Base-by-base conservation (phyloP, 495 filamentous ascomycete species). In the Hypoxylon subgilvum region DNA sequence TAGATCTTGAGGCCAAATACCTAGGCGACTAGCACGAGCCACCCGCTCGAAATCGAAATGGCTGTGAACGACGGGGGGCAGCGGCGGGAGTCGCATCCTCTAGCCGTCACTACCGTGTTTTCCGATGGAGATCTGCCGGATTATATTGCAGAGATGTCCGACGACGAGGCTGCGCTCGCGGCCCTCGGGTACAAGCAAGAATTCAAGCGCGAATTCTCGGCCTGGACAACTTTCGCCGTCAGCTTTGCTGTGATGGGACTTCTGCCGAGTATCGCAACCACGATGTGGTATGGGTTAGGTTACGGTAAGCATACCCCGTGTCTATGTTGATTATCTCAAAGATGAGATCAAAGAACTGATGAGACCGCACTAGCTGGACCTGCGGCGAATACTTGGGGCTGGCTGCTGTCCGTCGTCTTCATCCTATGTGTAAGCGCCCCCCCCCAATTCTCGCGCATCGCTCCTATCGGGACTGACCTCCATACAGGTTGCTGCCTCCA, bases 321-420 rank as follows among this genome's bases (percentile, higher is more conserved):
- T n/a, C n/a, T 13, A 17, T 18, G 5, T 38, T 4, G 3, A 17
- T n/a, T 6, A 4, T 17, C 14, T 14, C 14, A 17, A 17, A 13
- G 21, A 4, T 17, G 12, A 9, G 25, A 31, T 19, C 34, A 2
- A 13, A 22, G 3, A 10, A 36, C 57, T 68, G 43, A 70, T 55
- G 28, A 12, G 5, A 1, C 16, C 41, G n/a, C 23, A 13, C 35
- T n/a, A 71, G 68, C 89, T 14, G 88, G 88, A 8, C 88, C 87
- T 1, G 87, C 84, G 9, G 87, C 86, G n/a, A 91, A 91, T 86
- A 86, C 86, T 1, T 91, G 88, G 88, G 88, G 88, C 13, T 92
- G 88, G 88, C 72, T 92, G 25, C 76, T 91, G 47, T 86, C 86
- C 18, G 88, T 90, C 79, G 42, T 85, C 10, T 89, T 89, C 48